Percentiles rank a stretch among this genome's conserved stretches.
Conservation (phyloP, 1,139 yeast genomes). For the Lodderomyces metapsilosis region DNA sequence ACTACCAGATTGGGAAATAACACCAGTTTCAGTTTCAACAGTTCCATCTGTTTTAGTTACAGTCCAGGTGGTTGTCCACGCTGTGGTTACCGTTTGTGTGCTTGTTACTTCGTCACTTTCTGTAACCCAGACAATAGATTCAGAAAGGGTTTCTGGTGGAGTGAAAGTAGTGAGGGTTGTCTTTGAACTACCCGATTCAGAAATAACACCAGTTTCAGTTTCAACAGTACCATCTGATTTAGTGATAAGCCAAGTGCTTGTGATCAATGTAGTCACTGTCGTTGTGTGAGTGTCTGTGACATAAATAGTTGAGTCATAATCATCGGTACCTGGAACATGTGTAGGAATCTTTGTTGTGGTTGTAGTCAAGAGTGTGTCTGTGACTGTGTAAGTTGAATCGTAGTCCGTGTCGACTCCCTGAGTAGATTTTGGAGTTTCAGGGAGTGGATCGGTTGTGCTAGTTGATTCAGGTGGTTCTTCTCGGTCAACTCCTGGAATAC, state of each 20-base stretch:
- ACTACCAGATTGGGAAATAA: too few relatives aligned
- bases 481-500: constrained; percentile 13
- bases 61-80: constrained; percentile 18
- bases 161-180: constrained; percentile 6
- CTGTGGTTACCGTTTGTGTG: constrained; percentile 6
- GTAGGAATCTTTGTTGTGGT: neutral
- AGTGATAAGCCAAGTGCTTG: constrained; percentile 14
- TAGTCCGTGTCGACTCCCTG: too few relatives aligned
- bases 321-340: too few relatives aligned
- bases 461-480: too few relatives aligned
- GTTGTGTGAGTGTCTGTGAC: neutral
- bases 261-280: constrained; percentile 13
- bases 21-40: constrained; percentile 16
- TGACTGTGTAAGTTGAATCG: too few relatives aligned
- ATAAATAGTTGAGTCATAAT: neutral
- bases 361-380: constrained; percentile 9
- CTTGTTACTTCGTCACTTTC: too few relatives aligned
- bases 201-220: constrained; percentile 8
- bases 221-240: constrained; percentile 5
- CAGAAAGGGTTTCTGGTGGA: constrained; percentile 12
- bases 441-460: too few relatives aligned
- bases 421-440: too few relatives aligned
- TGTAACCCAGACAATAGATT: neutral
- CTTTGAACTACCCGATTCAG: constrained; percentile 3
- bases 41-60: constrained; percentile 19